Evolutionary conservation across 805 yeast genomes (phyloP).

Genomic region (Nakazawaea ishiwadae): DNA sequence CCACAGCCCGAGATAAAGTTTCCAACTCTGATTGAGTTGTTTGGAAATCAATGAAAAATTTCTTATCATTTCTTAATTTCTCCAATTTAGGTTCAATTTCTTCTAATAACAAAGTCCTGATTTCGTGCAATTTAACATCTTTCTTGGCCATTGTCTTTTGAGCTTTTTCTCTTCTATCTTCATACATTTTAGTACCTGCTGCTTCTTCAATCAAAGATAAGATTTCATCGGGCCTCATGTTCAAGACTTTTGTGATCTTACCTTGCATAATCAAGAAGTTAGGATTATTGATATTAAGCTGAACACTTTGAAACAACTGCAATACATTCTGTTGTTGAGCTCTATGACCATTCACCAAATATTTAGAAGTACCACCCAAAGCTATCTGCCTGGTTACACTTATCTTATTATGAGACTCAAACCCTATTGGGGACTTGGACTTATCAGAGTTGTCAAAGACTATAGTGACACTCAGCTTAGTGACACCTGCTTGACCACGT

Average conservation of each 20-base stretch:
- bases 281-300: conserved; percentile 93
- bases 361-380: conserved; percentile 88
- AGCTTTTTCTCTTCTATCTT: conserved; percentile 88
- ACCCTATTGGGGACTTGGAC: conserved; percentile 80
- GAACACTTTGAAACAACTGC: conserved; percentile 89
- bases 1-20: conserved; percentile 63
- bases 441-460: conserved; percentile 86
- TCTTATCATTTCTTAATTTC: conserved; percentile 73
- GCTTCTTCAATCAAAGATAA: conserved; percentile 94
- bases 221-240: conserved; percentile 92
- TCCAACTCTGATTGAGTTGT: conserved; percentile 79
- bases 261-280: conserved; percentile 99
- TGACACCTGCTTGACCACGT: conserved; percentile 97
- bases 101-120: conserved; percentile 64
- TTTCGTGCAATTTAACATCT: conserved; percentile 78
- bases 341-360: conserved; percentile 90
- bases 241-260: conserved; percentile 91
- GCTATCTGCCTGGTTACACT: conserved; percentile 90
- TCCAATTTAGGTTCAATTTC: conserved; percentile 93
- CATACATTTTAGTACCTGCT: conserved; percentile 95
- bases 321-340: conserved; percentile 93
- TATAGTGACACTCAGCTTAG: conserved; percentile 94
- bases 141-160: conserved; percentile 88
- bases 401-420: conserved; percentile 69
- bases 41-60: conserved; percentile 80